These are phyloP conservation scores for Sugiyamaella xylanicola DNA, from an alignment of 1,139 yeast genomes.

Conservation along the genomic window DNA sequence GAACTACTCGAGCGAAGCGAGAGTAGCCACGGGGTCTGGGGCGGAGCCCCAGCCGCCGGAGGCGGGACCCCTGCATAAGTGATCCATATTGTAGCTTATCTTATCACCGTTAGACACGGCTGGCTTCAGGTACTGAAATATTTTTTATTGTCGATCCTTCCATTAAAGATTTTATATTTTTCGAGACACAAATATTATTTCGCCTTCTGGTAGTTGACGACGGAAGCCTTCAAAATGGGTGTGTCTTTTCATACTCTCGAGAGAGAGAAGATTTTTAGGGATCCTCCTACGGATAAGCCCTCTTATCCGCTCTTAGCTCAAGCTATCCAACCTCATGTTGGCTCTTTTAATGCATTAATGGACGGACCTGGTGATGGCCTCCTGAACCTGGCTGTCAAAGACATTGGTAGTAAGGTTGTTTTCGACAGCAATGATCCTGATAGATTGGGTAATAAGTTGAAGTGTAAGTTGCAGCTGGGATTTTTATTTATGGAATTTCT, in stretches of 20 bases:
- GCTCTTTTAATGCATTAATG: conserved; percentile 92
- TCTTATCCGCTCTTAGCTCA: conserved; percentile 81
- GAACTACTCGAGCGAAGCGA: too few relatives aligned
- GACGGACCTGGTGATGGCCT: conserved; percentile 84
- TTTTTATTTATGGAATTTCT: neutral
- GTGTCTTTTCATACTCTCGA: conserved; percentile 78
- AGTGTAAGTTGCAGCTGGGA: conserved; percentile 35
- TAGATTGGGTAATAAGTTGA: conserved; percentile 79
- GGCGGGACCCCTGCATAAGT: neutral
- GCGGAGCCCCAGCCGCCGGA: neutral
- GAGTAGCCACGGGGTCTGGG: too few relatives aligned
- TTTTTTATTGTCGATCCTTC: conserved; percentile 10
- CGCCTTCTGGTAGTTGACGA: neutral
- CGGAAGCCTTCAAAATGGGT: conserved; percentile 31
- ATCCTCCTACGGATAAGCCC: conserved; percentile 86
- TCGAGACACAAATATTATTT: too few relatives aligned
- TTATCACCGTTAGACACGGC: conserved; percentile 7
- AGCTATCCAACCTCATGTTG: conserved; percentile 93
- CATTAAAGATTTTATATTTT: neutral
- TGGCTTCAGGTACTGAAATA: conserved; percentile 1
- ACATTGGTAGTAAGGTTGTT: conserved; percentile 81
- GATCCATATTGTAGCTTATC: conserved; percentile 6
- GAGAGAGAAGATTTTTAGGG: conserved; percentile 78
- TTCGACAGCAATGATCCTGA: conserved; percentile 74
- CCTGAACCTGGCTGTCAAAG: conserved; percentile 80